phyloP scores from a whole-genome alignment of 208 protist species.

The Borovskyia barvae region DNA sequence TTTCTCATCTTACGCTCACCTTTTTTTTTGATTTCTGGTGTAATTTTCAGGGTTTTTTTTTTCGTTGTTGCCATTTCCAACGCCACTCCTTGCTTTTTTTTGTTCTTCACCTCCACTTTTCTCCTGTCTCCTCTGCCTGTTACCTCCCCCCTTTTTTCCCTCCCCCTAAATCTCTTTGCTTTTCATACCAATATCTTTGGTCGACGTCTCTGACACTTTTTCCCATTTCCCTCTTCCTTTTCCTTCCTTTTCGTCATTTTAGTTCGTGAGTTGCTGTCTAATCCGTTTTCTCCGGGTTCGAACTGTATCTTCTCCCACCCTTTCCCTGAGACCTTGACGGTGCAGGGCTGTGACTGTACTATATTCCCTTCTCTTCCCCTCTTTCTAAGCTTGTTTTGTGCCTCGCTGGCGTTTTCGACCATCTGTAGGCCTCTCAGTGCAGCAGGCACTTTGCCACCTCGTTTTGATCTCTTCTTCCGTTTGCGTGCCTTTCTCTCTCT shows the following conservation, averaged over 20 bases:
- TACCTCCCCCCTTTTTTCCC: slow-evolving; percentile 10
- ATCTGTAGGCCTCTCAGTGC: no score
- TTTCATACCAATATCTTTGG: not conserved
- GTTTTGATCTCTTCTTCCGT: no score
- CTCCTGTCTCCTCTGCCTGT: not conserved
- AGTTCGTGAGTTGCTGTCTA: not conserved
- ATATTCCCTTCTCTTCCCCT: no score
- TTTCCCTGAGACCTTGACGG: no score
- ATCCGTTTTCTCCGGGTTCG: not conserved
- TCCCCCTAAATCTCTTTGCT: not conserved
- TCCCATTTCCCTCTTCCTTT: not conserved
- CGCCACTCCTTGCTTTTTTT: not conserved
- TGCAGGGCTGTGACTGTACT: no score
- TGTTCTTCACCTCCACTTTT: not conserved
- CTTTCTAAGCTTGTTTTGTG: no score
- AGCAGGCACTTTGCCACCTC: no score
- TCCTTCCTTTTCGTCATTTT: not conserved
- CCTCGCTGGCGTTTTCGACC: no score
- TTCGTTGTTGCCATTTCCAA: not conserved
- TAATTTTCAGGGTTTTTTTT: not conserved
- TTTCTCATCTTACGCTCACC: not conserved
- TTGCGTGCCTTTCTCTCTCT: no score
- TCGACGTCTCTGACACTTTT: not conserved
- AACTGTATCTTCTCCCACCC: not conserved
- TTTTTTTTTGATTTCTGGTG: not conserved